Evolutionary conservation across 2,329 filamentous ascomycete genomes (phyloP).

Genomic region (Teratosphaeriaceae sp.): DNA sequence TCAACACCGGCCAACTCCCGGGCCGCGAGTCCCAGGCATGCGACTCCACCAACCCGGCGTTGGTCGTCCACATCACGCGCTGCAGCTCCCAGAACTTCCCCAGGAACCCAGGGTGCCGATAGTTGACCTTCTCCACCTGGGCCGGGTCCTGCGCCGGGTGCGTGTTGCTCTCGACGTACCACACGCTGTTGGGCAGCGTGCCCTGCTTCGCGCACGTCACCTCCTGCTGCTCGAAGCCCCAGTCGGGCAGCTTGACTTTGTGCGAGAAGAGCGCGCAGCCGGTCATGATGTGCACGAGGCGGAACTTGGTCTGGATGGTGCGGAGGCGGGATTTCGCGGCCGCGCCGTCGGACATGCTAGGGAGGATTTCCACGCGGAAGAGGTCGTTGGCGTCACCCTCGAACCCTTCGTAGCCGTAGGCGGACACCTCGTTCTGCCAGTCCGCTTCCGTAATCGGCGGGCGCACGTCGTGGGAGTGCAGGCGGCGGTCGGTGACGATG

Average conservation of each 20-base stretch:
- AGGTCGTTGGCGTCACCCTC: conserved; percentile 93
- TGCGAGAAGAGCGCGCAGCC: conserved; percentile 95
- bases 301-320: conserved; percentile 96
- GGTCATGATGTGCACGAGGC: conserved; percentile 91
- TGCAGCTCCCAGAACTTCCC: conserved; percentile 98
- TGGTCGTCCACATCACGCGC: conserved; percentile 98
- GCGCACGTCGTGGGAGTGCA: conserved; percentile 94
- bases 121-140: conserved; percentile 89
- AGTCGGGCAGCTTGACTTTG: conserved; percentile 97
- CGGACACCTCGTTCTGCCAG: conserved; percentile 52
- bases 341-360: conserved; percentile 72
- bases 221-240: conserved; percentile 97
- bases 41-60: conserved; percentile 90
- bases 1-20: conserved; percentile 83
- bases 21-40: conserved; percentile 98
- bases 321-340: conserved; percentile 77
- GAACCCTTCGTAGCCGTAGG: conserved; percentile 87
- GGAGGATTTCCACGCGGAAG: conserved; percentile 92
- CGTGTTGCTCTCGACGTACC: conserved; percentile 90
- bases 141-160: conserved; percentile 66
- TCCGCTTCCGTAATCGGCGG: conserved; percentile 79
- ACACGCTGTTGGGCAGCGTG: conserved; percentile 90
- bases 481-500: conserved; percentile 70
- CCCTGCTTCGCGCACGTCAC: conserved; percentile 93
- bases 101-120: conserved; percentile 88